These are phyloP conservation scores for Trametes cubensis DNA, from an alignment of 768 basidiomycete species.

Conservation along the genomic window DNA sequence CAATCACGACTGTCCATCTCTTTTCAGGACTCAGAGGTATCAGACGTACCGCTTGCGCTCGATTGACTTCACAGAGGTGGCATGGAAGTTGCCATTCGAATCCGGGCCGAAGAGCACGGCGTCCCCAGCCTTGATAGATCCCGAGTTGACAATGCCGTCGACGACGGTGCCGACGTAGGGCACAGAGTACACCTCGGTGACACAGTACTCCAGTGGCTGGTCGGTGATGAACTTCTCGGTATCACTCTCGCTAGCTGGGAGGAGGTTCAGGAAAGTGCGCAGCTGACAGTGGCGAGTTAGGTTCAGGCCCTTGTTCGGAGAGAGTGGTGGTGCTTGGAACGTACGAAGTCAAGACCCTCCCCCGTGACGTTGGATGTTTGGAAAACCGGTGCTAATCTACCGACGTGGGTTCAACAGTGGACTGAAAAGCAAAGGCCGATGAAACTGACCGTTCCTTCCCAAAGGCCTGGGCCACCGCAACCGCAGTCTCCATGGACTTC, in stretches of 20 bases:
- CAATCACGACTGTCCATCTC: neutral
- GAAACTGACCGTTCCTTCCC: constrained; percentile 66
- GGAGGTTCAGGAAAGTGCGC: constrained; percentile 86
- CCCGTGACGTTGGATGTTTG: constrained; percentile 94
- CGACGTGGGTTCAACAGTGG: neutral
- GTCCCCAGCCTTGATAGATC: constrained; percentile 78
- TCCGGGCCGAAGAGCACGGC: constrained; percentile 88
- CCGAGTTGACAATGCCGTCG: constrained; percentile 81
- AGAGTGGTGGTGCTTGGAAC: constrained; percentile 21
- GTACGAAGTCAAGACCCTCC: constrained; percentile 79
- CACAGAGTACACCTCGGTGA: constrained; percentile 85
- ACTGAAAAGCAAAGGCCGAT: neutral
- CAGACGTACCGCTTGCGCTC: constrained; percentile 80
- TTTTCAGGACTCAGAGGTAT: too few relatives aligned
- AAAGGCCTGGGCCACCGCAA: constrained; percentile 76
- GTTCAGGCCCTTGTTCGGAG: too few relatives aligned
- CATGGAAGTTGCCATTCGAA: constrained; percentile 84
- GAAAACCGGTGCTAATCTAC: constrained; percentile 87
- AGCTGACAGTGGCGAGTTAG: constrained; percentile 46
- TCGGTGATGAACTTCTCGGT: constrained; percentile 78
- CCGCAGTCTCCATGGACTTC: constrained; percentile 76
- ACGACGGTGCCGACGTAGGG: constrained; percentile 86
- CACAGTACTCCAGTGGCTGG: constrained; percentile 83
- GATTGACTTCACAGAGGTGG: constrained; percentile 84
- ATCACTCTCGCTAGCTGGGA: constrained; percentile 87